Evolutionary conservation across 805 yeast genomes (phyloP).

Genomic region (Monosporozyma servazzii): DNA sequence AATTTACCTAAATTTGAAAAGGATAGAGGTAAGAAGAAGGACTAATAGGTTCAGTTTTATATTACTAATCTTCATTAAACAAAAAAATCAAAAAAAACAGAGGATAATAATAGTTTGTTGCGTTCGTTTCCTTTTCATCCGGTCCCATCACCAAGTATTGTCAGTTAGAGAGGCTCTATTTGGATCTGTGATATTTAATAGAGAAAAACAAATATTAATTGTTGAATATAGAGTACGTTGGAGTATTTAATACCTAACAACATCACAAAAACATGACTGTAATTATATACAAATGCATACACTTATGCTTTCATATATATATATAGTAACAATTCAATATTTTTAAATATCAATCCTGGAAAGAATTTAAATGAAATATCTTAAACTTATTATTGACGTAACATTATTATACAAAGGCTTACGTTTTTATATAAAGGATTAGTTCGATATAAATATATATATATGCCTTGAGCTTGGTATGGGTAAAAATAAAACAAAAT

Average conservation of each 20-base stretch:
- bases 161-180: neutral
- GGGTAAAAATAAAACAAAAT: neutral
- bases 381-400: neutral
- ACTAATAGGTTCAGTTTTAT: neutral
- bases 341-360: no score
- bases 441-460: neutral
- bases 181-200: neutral
- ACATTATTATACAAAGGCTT: neutral
- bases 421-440: neutral
- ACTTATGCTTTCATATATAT: neutral
- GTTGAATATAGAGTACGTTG: neutral
- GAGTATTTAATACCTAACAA: neutral
- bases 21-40: slow-evolving; percentile 17
- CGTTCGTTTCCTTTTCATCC: neutral
- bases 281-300: neutral
- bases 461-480: neutral
- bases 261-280: neutral
- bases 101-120: neutral
- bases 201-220: neutral
- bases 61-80: neutral
- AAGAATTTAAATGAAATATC: neutral
- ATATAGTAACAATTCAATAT: neutral
- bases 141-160: neutral
- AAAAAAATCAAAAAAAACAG: neutral
- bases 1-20: slow-evolving; percentile 27